A percentile compares a stretch with the other conserved stretches of the same genome.
Evolutionary conservation across 2,329 filamentous ascomycete species (phyloP).

Genomic region (Aureobasidium sp.): DNA sequence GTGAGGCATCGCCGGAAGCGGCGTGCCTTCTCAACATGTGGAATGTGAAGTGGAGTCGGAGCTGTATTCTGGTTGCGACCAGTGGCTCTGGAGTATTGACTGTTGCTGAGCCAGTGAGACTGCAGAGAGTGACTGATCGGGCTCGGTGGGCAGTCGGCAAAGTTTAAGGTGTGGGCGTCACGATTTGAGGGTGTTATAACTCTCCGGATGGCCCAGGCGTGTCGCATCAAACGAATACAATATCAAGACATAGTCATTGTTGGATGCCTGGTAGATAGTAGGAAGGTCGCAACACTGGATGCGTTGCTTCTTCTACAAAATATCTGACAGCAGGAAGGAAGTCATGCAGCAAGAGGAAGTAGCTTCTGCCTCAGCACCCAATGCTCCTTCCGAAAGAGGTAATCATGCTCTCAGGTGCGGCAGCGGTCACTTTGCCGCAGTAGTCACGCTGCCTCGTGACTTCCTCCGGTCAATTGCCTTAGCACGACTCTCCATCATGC

Average conservation of each 20-base stretch:
- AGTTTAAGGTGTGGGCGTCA: not conserved
- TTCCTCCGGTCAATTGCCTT: not conserved
- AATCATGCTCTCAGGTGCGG: not conserved
- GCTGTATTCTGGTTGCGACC: not conserved
- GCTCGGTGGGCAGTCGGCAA: not conserved
- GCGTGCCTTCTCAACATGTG: conserved; percentile 11
- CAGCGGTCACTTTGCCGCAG: not conserved
- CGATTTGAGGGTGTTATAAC: not conserved
- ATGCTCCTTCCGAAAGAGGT: conserved; percentile 5
- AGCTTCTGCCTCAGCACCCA: not conserved
- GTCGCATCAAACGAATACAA: not conserved
- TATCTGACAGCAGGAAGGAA: not conserved
- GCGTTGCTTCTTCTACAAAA: not conserved
- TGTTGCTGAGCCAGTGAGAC: not conserved
- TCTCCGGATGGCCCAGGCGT: conserved; percentile 2
- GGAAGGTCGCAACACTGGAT: not conserved
- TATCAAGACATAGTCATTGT: not conserved
- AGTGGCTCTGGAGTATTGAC: not conserved
- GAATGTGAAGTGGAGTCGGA: not conserved
- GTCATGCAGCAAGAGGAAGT: not conserved
- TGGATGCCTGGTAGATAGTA: not conserved
- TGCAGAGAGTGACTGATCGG: not conserved
- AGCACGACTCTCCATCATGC: not conserved
- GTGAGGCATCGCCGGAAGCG: conserved; percentile 4
- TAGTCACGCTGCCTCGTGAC: not conserved